Base-by-base conservation (phyloP, 2,329 filamentous ascomycete species). In the Myriosclerotinia duriaeana region DNA sequence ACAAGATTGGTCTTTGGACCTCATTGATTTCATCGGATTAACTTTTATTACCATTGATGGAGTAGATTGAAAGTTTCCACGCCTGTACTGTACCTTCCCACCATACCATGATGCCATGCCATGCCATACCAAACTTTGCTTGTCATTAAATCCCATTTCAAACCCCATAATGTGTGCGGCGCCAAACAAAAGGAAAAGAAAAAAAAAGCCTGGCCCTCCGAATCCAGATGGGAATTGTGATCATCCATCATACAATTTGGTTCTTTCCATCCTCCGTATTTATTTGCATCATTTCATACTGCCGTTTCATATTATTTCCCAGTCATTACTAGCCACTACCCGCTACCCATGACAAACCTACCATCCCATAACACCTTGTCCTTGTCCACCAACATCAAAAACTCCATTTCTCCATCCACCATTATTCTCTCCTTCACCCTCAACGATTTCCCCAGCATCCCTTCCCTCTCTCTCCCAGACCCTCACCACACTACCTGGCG, bases 401-500 rank as follows among this genome's bases (percentile, higher is more conserved):
- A 50, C 44, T 2, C 20, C 58, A 60, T 60, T 60, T 36, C n/a
- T 50, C 46, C 46, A 50, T 26, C 46, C 46, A 14, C n/a, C 46
- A 50, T 50, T 50, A 50, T 50, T 26, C 46, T 50, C 46, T n/a
- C 38, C 85, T 74, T 87, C 88, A 70, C 94, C 90, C 70, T 93
- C 87, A 48, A 96, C 86, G 52, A 87, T 83, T 77, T 96, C 90
- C 26, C 83, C 83, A 0, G 91, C 92, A 69, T 83, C 81, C 30
- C 81, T 79, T 0, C 87, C 92, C 78, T 96, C 90, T 70, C 93
- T 89, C 71, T 94, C 86, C 92, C 92, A 97, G n/a, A 96, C 78
- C 79, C 91, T 93, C 62, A 95, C 90, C 36, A 97, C 80, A 77
- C 93, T 97, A 0, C 92, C 93, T 0, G 94, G 94, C 0, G 94